phyloP scores from a whole-genome alignment of 225 moss, liverwort and hornwort genomes.

The Polytrichum formosum region DNA sequence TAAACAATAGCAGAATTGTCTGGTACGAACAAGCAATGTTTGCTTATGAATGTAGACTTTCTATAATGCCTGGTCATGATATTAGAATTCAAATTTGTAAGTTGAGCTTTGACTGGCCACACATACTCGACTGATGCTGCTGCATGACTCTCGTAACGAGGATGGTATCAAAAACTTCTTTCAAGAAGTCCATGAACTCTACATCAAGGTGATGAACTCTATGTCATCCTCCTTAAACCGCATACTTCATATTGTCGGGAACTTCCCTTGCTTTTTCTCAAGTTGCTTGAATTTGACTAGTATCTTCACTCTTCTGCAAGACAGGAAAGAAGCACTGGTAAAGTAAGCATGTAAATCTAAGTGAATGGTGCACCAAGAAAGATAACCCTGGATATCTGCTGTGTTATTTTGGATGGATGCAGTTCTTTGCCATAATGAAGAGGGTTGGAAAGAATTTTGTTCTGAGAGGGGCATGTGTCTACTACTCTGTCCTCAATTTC shows the following conservation, averaged over 20 bases:
- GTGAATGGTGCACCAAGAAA: not conserved
- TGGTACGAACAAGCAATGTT: no score
- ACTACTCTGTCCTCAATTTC: not conserved
- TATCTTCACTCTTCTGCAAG: not conserved
- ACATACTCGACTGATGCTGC: slow-evolving; percentile 80
- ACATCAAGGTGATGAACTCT: slow-evolving; percentile 65
- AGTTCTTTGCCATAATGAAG: not conserved
- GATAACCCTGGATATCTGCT: not conserved
- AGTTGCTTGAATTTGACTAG: not conserved
- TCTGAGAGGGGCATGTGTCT: not conserved
- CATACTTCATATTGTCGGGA: no score
- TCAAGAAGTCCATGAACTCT: slow-evolving; percentile 96
- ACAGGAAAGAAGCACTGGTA: no score
- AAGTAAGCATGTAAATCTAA: no score
- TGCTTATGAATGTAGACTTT: no score
- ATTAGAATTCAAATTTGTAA: not conserved
- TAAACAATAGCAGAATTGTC: no score
- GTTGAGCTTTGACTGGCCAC: slow-evolving; percentile 16
- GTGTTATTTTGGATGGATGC: not conserved
- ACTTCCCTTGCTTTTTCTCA: no score
- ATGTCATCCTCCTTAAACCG: no score
- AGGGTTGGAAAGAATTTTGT: not conserved
- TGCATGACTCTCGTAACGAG: slow-evolving; percentile 96
- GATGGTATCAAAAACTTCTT: slow-evolving; percentile 96
- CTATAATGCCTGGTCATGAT: no score